A percentile compares a stretch with the other conserved stretches of the same genome.
Evolutionary conservation across 192 early-diverging fungal species (phyloP).

Genomic region (Lobosporangium transversale): DNA sequence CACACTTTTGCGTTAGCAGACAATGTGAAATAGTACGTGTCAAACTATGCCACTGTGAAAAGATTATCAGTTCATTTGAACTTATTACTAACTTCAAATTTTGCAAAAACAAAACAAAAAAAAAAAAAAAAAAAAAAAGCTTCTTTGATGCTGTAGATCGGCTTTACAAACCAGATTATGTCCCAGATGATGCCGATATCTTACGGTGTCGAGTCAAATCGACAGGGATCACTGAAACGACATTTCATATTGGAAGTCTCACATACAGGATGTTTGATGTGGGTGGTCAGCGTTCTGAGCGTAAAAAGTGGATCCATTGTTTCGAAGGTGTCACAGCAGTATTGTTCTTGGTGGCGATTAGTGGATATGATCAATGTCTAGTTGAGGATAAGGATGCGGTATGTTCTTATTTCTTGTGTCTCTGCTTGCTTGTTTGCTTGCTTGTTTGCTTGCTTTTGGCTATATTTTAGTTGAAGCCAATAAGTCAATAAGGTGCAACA

Average conservation of each 20-base stretch:
- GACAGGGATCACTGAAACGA: conserved; percentile 70
- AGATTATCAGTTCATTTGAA: too few species aligned
- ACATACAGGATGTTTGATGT: conserved; percentile 73
- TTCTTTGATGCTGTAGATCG: conserved; percentile 63
- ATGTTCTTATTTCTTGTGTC: conserved; percentile 25
- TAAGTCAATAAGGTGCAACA: neutral
- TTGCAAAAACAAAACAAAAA: too few species aligned
- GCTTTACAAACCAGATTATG: conserved; percentile 55
- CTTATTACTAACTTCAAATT: too few species aligned
- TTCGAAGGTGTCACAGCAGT: conserved; percentile 68
- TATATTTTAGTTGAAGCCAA: neutral
- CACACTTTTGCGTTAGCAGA: conserved; percentile 62
- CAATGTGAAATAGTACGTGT: conserved; percentile 64
- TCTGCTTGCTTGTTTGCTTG: neutral
- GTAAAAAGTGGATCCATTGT: conserved; percentile 66
- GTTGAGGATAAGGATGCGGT: conserved; percentile 59
- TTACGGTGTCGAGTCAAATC: conserved; percentile 69
- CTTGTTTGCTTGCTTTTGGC: neutral
- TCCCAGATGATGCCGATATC: conserved; percentile 69
- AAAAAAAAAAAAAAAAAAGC: too few species aligned
- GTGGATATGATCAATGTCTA: conserved; percentile 68
- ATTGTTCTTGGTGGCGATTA: conserved; percentile 69
- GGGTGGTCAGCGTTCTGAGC: conserved; percentile 65
- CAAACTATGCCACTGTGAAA: too few species aligned
- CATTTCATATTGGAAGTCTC: conserved; percentile 62